Base-by-base conservation (phyloP, 1,284 basidiomycete genomes). In the Fomitopsis schrenkii region DNA sequence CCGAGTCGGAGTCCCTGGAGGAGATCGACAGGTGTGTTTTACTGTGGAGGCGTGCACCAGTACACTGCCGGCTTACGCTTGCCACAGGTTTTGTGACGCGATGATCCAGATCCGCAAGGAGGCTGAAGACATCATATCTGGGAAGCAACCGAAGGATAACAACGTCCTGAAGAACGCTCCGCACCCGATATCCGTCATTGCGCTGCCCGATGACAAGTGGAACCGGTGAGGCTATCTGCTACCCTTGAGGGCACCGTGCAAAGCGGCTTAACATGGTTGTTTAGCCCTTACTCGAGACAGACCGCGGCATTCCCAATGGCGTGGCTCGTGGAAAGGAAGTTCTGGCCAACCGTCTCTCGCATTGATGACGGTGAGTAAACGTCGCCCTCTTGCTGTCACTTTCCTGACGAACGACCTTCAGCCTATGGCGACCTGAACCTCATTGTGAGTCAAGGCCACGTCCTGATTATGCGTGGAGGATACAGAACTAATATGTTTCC, bases 41-140 rank as follows among this genome's bases (percentile, higher is more conserved):
- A 22, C 5, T 17, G 12, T 5, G 6, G 48, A 50, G 5, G 12
- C 28, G 15, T 19, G 28, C 46, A 30, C 33, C 40, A 22, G 28
- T 28, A 50, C 58, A 9, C 35, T 33, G 6, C 1, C 42, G 14
- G 12, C 15, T 26, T 33, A 40, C 40, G 9, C 9, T 2, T 4
- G 26, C 40, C 41, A 42, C 62, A 90, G 92, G 69, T 97, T 98
- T 80, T 94, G 95, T 75, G 93, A 98, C 67, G 96, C 97, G 6
- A 95, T 98, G 90, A 96, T 99, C 66, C 85, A 91, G 66, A 99
- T 99, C 68, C 90, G 95, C 58, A 80, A 87, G 66, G 97, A 99
- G 76, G 94, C 89, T 0, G 90, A 97, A 65, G 94, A 97, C 64
- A 85, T 99, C 68, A 85, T 91, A 53, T 80, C 83, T 15, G 96